Conservation (phyloP, 2,329 filamentous ascomycete genomes). For the Aureobasidium sp. region DNA sequence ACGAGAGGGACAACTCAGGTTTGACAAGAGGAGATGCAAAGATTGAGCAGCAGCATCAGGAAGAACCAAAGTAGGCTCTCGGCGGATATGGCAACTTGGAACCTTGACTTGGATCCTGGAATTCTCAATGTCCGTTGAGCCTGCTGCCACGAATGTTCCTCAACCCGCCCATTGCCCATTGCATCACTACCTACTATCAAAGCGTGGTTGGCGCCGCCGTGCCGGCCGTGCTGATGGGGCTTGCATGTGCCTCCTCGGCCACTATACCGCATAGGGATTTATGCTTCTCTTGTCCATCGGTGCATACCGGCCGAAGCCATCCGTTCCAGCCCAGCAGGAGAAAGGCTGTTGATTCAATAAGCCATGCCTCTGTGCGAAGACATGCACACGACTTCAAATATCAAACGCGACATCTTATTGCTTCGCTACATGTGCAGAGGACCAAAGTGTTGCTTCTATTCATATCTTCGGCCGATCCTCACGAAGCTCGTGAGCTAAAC, state of each 20-base stretch:
- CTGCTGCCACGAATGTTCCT: neutral
- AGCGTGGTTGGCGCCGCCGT: neutral
- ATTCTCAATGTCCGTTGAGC: neutral
- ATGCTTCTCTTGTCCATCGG: neutral
- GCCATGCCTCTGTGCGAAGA: neutral
- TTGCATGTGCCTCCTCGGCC: neutral
- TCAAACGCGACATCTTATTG: neutral
- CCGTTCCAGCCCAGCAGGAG: neutral
- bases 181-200: neutral
- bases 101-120: neutral
- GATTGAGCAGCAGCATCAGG: neutral
- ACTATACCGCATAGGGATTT: neutral
- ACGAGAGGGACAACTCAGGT: neutral
- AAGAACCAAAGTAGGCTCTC: neutral
- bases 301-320: neutral
- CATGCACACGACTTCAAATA: neutral
- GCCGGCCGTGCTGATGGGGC: neutral
- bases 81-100: neutral
- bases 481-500: slow-evolving; percentile 1
- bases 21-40: neutral
- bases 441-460: neutral
- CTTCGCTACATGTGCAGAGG: neutral
- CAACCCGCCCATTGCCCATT: neutral
- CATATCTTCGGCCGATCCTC: neutral
- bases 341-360: neutral